phyloP scores from a whole-genome alignment of 495 filamentous ascomycete species.

The Neurospora cerealis region DNA sequence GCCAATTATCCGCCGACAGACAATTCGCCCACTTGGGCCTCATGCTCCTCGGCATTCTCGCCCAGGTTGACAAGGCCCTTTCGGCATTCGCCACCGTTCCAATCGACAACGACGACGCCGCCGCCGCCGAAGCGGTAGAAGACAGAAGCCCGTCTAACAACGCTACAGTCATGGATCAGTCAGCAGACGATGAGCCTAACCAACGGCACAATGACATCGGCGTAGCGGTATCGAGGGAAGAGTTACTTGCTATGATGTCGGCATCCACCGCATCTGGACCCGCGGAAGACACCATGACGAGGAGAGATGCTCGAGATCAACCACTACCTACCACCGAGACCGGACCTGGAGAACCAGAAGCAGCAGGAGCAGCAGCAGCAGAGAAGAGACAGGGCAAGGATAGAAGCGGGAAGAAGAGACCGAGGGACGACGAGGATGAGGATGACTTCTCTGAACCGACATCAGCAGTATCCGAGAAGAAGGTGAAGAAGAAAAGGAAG shows the following conservation, averaged over 20 bases:
- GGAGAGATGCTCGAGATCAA: neutral
- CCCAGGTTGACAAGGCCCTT: slow-evolving; percentile 44
- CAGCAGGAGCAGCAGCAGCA: slow-evolving; percentile 3
- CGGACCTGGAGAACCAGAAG: slow-evolving; percentile 3
- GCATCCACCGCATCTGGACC: neutral
- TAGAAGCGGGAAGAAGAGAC: neutral
- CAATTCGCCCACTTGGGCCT: slow-evolving; percentile 76
- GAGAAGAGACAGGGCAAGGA: neutral
- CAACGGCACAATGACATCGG: slow-evolving; percentile 8
- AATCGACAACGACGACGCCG: slow-evolving; percentile 3
- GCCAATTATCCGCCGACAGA: slow-evolving; percentile 56
- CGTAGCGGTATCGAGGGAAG: slow-evolving; percentile 10
- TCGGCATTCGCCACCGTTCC: slow-evolving; percentile 9
- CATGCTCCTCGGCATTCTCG: slow-evolving; percentile 56
- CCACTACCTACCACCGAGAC: neutral
- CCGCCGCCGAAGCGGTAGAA: slow-evolving; percentile 7
- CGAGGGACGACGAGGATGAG: neutral
- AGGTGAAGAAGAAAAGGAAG: slow-evolving; percentile 21
- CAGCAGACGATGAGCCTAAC: neutral
- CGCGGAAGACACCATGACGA: neutral
- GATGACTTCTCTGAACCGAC: neutral
- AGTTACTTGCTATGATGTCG: neutral
- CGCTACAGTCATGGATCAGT: neutral
- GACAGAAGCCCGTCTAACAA: neutral
- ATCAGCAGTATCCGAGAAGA: neutral